A percentile compares a stretch with the other conserved stretches of the same genome.
These are phyloP conservation scores for Castanopsis chinensis DNA, from an alignment of 306 rosid genomes.

Conservation along the genomic window DNA sequence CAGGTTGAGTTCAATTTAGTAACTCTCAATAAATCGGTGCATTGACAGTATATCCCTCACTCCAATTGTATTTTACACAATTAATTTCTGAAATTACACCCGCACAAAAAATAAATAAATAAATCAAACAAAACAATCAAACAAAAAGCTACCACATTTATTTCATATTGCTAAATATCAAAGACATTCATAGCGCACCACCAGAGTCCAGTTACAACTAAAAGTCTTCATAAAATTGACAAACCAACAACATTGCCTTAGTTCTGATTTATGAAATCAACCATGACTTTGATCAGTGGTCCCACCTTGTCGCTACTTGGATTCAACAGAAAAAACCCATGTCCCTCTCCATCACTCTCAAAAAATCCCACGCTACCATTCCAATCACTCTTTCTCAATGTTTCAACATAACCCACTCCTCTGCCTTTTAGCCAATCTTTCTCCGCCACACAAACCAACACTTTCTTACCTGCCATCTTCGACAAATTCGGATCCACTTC, in stretches of 20 bases:
- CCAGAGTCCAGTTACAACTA: too few relatives aligned
- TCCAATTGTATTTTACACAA: too few relatives aligned
- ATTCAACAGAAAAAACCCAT: conserved; percentile 23
- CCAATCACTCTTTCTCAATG: conserved; percentile 15
- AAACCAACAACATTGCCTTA: not conserved
- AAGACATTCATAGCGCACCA: too few relatives aligned
- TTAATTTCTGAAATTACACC: too few relatives aligned
- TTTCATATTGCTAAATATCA: too few relatives aligned
- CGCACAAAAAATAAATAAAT: too few relatives aligned
- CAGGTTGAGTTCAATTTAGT: too few relatives aligned
- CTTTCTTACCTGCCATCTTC: conserved; percentile 4
- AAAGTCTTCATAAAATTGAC: not conserved
- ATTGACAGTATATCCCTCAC: too few relatives aligned
- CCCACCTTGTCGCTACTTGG: conserved; percentile 1
- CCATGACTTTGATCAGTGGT: not conserved
- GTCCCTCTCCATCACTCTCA: conserved; percentile 24
- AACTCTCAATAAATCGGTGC: too few relatives aligned
- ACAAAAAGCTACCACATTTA: too few relatives aligned
- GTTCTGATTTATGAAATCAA: not conserved
- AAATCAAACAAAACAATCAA: too few relatives aligned
- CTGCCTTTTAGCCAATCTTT: conserved; percentile 17
- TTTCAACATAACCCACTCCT: conserved; percentile 6
- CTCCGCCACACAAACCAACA: conserved; percentile 28
- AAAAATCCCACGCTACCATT: conserved; percentile 6
- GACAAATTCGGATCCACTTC: conserved; percentile 7